Percentiles rank a stretch among this genome's conserved stretches.
Conservation (phyloP, 2,329 filamentous ascomycete genomes). For the Penicillium psychrosexuale region DNA sequence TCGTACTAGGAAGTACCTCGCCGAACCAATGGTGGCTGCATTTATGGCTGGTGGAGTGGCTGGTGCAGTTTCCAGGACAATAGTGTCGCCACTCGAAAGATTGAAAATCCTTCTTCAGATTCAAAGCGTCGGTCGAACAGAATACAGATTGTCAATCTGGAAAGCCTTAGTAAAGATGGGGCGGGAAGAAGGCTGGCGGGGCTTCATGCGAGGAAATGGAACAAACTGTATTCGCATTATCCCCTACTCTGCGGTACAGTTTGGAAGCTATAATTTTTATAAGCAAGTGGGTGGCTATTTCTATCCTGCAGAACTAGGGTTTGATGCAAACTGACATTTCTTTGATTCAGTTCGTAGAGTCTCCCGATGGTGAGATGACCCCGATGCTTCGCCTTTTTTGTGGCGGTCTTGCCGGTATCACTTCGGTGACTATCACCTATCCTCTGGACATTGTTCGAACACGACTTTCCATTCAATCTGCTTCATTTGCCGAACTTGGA, state of each 20-base stretch:
- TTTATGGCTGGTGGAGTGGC: conserved; percentile 93
- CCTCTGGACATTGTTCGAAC: conserved; percentile 97
- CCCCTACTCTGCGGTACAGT: conserved; percentile 96
- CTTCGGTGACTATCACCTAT: conserved; percentile 91
- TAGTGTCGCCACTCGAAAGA: conserved; percentile 91
- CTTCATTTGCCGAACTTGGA: conserved; percentile 81
- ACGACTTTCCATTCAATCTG: conserved; percentile 90
- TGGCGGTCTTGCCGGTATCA: conserved; percentile 88
- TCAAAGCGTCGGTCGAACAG: conserved; percentile 82
- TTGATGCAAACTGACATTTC: conserved; percentile 11
- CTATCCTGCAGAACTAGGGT: neutral
- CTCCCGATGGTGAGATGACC: conserved; percentile 69
- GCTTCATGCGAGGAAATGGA: conserved; percentile 96
- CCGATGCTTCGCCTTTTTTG: conserved; percentile 78
- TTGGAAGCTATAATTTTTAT: conserved; percentile 97
- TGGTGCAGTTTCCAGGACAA: conserved; percentile 93
- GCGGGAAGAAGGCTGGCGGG: conserved; percentile 92
- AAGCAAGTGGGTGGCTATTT: conserved; percentile 66
- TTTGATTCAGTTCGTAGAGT: conserved; percentile 65
- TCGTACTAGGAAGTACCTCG: conserved; percentile 48
- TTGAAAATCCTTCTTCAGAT: conserved; percentile 98
- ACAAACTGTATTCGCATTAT: conserved; percentile 98
- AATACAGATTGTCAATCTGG: conserved; percentile 88
- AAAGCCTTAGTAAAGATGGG: conserved; percentile 94
- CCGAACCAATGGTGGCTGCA: conserved; percentile 82